Evolutionary conservation across 805 yeast genomes (phyloP).

Genomic region (Yarrowia divulgata): DNA sequence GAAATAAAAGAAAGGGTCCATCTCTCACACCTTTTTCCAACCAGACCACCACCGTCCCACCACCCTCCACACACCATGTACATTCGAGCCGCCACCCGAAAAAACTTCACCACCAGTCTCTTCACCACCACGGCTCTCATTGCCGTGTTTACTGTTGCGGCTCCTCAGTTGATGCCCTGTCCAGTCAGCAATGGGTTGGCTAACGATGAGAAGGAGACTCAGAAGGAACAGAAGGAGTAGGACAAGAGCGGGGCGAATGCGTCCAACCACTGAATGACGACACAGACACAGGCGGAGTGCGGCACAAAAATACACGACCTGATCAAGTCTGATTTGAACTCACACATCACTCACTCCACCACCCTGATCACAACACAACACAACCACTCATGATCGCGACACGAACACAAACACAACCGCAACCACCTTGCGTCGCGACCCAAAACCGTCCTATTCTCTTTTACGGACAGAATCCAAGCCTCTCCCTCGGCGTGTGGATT

Average conservation of each 20-base stretch:
- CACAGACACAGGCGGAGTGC: no score
- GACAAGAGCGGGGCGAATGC: no score
- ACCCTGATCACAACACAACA: not conserved
- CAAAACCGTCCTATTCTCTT: no score
- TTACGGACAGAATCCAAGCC: no score
- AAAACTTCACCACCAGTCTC: conserved; percentile 65
- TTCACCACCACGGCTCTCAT: conserved; percentile 79
- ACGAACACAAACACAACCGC: not conserved
- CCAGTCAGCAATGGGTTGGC: conserved; percentile 44
- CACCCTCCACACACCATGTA: conserved; percentile 52
- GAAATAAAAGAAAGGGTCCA: not conserved
- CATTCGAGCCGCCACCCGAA: conserved; percentile 64
- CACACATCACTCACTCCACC: no score
- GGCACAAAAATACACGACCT: no score
- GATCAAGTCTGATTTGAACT: no score
- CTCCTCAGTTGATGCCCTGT: conserved; percentile 52
- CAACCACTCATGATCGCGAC: not conserved
- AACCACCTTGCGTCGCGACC: not conserved
- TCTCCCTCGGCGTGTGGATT: no score
- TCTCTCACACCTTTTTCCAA: no score
- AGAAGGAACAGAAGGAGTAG: not conserved
- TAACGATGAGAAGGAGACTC: conserved; percentile 25
- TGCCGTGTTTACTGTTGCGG: conserved; percentile 70
- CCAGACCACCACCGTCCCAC: not conserved
- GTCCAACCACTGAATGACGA: no score